Percentiles rank a stretch among this genome's conserved stretches.
These are phyloP conservation scores for Hyphochytrium catenoides DNA, from an alignment of 352 stramenopile genomes.

Conservation along the genomic window DNA sequence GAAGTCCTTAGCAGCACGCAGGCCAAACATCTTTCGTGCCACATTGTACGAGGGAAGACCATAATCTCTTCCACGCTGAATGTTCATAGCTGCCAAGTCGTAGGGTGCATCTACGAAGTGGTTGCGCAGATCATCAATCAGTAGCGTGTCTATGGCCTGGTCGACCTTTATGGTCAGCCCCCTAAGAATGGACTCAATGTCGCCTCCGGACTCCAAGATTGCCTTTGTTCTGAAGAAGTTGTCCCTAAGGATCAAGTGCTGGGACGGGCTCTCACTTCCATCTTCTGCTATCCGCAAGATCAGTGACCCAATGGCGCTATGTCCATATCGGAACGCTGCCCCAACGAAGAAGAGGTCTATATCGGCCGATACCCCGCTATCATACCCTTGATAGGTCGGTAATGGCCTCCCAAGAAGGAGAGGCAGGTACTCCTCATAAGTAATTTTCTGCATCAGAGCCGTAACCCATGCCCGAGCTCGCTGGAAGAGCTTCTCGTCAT, in stretches of 20 bases:
- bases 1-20: neutral
- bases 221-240: neutral
- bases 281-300: neutral
- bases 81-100: constrained; percentile 1
- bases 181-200: neutral
- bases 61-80: neutral
- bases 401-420: neutral
- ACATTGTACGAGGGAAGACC: neutral
- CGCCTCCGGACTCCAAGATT: constrained; percentile 1
- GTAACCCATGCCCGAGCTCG: neutral
- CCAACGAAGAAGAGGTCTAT: neutral
- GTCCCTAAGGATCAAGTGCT: neutral
- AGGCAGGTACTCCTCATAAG: constrained; percentile 1
- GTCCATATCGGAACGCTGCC: constrained; percentile 2
- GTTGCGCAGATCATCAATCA: constrained; percentile 3
- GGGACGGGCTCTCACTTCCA: neutral
- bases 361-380: neutral
- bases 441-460: neutral
- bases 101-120: neutral
- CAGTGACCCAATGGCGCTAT: neutral
- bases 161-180: neutral
- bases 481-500: constrained; percentile 1
- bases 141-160: constrained; percentile 1
- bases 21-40: neutral
- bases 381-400: neutral